Evolutionary conservation across 768 basidiomycete species (phyloP), one percentile per base, ranked within the genome.

Genomic region (Trametes gibbosa): DNA sequence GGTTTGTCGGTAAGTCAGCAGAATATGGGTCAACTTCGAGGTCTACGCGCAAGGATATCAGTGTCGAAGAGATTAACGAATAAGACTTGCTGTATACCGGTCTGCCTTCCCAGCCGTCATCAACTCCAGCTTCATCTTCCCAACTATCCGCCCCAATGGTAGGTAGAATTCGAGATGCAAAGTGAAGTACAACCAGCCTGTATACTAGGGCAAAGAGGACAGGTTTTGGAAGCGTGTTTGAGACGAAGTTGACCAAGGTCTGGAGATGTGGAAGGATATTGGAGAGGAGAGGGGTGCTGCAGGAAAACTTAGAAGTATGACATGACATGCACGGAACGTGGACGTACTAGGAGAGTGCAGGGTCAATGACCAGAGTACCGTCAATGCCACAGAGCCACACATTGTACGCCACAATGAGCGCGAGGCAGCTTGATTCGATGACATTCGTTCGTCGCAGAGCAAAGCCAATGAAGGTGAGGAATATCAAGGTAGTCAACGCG

Each of bases 401-500:
- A 63, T 92, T 92, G 72, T 92, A 94, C 6, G 92, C 91, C 41
- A 97, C 82, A 71, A 95, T 92, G 25, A 95, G 77, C 3, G 92
- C 87, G 25, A 98, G 83, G 48, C 90, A 85, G 2, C 90, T 87
- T 3, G 93, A 93, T 72, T 98, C 95, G 55, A 97, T 88, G 49
- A 96, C 89, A 67, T 96, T 96, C 41, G 95, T 96, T 51, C 92
- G 81, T 54, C 92, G 84, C 62, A 95, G 72, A 8, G 84, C 85
- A 72, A 98, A 95, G 6, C 95, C 95, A 63, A 98, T 96, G 65
- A 90, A 79, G 1, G 94, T 94, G 41, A 97, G 79, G 75, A 97
- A 98, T 29, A 96, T 72, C 68, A 96, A 88, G 10, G 92, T 85
- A 0, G 95, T 93, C 58, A 96, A 75, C 2, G 92, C 91, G 2